Percentiles rank a stretch among this genome's conserved stretches.
Evolutionary conservation across 805 yeast genomes (phyloP).

Genomic region (Sugiyamaella floridensis): DNA sequence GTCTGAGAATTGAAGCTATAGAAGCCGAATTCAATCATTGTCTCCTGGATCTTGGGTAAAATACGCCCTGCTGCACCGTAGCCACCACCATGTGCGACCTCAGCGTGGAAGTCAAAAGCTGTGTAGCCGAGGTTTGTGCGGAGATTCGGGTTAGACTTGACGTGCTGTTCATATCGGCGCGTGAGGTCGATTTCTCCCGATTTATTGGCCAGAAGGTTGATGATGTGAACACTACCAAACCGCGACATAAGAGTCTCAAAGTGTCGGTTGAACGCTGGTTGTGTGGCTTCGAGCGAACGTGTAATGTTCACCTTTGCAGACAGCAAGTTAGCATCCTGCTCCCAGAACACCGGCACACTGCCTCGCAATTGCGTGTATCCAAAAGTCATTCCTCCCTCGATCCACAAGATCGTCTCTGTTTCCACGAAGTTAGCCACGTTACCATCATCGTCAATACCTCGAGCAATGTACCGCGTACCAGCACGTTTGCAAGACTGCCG

Average conservation of each 20-base stretch:
- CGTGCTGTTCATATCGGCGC: conserved; percentile 56
- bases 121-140: conserved; percentile 45
- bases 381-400: conserved; percentile 46
- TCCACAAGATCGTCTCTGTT: conserved; percentile 71
- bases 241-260: conserved; percentile 60
- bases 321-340: conserved; percentile 87
- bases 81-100: conserved; percentile 85
- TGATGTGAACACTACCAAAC: conserved; percentile 83
- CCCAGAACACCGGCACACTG: conserved; percentile 95
- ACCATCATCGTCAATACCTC: conserved; percentile 95
- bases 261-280: conserved; percentile 81
- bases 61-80: conserved; percentile 76
- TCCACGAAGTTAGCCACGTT: conserved; percentile 94
- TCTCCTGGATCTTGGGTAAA: conserved; percentile 53
- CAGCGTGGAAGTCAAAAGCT: conserved; percentile 89
- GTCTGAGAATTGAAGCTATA: conserved; percentile 59
- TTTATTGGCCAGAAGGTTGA: conserved; percentile 79
- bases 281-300: conserved; percentile 85
- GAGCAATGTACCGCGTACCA: conserved; percentile 88
- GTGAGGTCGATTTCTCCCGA: conserved; percentile 69
- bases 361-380: conserved; percentile 91
- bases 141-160: conserved; percentile 34
- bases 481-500: conserved; percentile 97
- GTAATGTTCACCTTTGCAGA: conserved; percentile 87
- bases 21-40: conserved; percentile 75